phyloP scores from a whole-genome alignment of 768 basidiomycete genomes.

The Hypholoma fasciculare region DNA sequence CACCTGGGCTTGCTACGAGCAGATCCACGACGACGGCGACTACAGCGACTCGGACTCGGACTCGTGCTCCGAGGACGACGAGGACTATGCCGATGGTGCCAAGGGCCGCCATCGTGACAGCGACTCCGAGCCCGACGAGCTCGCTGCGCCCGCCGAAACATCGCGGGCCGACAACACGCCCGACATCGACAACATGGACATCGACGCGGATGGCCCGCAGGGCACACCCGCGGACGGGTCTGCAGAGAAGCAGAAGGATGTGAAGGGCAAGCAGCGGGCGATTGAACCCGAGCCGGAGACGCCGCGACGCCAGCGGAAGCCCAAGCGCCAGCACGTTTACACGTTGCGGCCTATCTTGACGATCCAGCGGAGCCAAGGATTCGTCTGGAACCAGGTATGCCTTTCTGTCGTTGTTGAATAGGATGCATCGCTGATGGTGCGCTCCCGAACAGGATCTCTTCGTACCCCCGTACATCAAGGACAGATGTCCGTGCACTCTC shows the following conservation, averaged over 20 bases:
- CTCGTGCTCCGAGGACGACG: conserved; percentile 76
- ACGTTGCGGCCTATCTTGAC: conserved; percentile 82
- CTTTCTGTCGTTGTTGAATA: neutral
- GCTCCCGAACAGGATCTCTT: conserved; percentile 65
- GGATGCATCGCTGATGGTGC: conserved; percentile 4
- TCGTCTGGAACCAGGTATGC: conserved; percentile 88
- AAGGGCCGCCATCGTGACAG: conserved; percentile 15
- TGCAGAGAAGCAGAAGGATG: conserved; percentile 51
- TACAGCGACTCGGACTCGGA: conserved; percentile 61
- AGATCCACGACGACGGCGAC: conserved; percentile 73
- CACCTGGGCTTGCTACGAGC: conserved; percentile 90
- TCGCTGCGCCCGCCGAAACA: conserved; percentile 19
- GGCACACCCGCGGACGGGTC: conserved; percentile 26
- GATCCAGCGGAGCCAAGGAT: conserved; percentile 84
- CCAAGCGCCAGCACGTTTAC: conserved; percentile 53
- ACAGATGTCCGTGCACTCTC: conserved; percentile 67
- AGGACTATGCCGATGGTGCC: conserved; percentile 46
- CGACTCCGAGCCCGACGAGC: conserved; percentile 39
- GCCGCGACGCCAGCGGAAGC: conserved; percentile 45
- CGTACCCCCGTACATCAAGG: conserved; percentile 87
- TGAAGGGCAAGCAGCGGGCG: conserved; percentile 82
- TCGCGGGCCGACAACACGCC: conserved; percentile 21
- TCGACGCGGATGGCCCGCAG: conserved; percentile 49
- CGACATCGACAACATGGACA: conserved; percentile 54
- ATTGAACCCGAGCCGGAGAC: conserved; percentile 63